Percentiles rank a stretch among this genome's conserved stretches.
These are phyloP conservation scores for Papiliotrema laurentii DNA, from an alignment of 1,284 basidiomycete genomes.

Conservation along the genomic window DNA sequence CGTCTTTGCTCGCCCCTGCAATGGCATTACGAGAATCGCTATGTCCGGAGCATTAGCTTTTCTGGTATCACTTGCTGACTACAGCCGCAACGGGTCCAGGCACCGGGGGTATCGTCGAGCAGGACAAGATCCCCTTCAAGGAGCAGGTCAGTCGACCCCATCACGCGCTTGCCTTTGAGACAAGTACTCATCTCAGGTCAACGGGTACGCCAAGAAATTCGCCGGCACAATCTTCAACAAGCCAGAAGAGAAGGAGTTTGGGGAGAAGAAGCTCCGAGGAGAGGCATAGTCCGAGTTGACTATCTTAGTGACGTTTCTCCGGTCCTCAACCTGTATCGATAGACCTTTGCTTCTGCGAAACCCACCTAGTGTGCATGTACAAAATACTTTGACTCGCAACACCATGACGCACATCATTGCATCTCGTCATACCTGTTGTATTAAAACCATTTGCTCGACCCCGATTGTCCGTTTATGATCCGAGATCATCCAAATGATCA, in stretches of 20 bases:
- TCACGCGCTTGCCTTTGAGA: background rate
- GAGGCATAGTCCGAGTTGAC: background rate
- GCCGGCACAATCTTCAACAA: constrained; percentile 34
- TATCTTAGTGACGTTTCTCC: background rate
- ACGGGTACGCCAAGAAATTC: constrained; percentile 41
- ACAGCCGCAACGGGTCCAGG: constrained; percentile 33
- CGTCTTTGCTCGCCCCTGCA: background rate
- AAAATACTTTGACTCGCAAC: too few species aligned
- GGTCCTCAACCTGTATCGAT: too few species aligned
- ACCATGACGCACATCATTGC: too few species aligned
- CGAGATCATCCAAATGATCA: too few species aligned
- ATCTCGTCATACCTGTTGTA: too few species aligned
- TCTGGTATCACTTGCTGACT: too few species aligned
- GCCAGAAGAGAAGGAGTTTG: constrained; percentile 33
- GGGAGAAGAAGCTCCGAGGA: constrained; percentile 34
- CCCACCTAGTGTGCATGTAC: too few species aligned
- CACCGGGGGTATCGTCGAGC: constrained; percentile 15
- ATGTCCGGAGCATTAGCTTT: too few species aligned
- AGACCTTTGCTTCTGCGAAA: too few species aligned
- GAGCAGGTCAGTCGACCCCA: constrained; percentile 28
- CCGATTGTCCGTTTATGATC: too few species aligned
- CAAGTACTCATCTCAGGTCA: constrained; percentile 20
- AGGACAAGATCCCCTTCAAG: constrained; percentile 33
- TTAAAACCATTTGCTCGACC: too few species aligned
- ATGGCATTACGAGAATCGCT: too few species aligned